A percentile compares a stretch with the other conserved stretches of the same genome.
Conservation (phyloP, 306 rosid genomes). For the Macrotyloma uniflorum region DNA sequence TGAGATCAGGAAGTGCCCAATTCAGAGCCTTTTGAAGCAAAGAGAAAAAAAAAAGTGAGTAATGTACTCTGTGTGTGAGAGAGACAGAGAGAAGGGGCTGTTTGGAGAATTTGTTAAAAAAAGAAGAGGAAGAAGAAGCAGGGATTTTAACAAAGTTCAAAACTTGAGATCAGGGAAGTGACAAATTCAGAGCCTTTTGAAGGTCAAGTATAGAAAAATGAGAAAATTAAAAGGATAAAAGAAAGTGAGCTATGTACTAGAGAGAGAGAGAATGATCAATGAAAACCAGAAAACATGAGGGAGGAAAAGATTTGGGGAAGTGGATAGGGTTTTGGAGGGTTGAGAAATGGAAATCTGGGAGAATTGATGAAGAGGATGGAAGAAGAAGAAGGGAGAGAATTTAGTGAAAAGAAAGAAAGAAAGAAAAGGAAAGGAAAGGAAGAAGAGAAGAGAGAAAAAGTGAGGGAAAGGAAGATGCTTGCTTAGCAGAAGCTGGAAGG, state of each 20-base stretch:
- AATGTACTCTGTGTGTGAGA: background rate
- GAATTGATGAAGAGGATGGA: background rate
- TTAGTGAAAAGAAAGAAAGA: background rate
- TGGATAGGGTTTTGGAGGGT: background rate
- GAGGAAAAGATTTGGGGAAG: background rate
- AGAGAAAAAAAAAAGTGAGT: background rate
- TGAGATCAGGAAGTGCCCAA: background rate
- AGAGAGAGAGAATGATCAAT: conserved; percentile 14
- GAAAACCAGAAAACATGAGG: conserved; percentile 28
- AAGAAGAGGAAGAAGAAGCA: background rate
- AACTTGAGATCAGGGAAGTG: background rate
- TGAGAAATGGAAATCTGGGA: background rate
- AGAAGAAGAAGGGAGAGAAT: background rate
- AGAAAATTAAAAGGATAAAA: background rate
- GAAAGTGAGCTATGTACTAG: background rate
- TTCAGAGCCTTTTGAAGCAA: background rate
- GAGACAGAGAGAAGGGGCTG: background rate
- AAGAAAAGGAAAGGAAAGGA: background rate
- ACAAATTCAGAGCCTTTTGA: background rate
- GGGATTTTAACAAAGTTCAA: background rate
- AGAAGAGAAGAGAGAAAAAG: background rate
- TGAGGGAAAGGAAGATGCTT: conserved; percentile 25
- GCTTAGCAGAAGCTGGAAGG: conserved; percentile 20
- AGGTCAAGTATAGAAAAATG: background rate
- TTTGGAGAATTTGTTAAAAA: background rate